Evolutionary conservation across 306 rosid genomes (phyloP).

Genomic region (Fragaria nilgerrensis): DNA sequence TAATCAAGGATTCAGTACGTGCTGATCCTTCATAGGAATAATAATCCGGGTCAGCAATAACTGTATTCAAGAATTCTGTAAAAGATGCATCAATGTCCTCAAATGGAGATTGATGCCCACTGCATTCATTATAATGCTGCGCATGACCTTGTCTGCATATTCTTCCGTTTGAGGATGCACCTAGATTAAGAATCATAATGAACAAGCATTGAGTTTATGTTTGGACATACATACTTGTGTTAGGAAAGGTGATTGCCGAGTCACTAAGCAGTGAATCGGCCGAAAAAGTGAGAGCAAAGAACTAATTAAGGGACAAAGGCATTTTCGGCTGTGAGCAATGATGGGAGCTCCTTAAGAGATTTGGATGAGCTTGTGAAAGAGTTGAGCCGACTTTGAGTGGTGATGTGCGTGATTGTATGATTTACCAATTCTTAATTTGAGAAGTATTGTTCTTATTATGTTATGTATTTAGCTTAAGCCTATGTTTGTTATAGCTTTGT

Average conservation of each 20-base stretch:
- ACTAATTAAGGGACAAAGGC: conserved; percentile 35
- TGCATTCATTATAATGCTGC: no score
- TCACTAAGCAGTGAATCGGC: conserved; percentile 28
- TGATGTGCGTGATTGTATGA: not conserved
- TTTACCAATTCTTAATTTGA: not conserved
- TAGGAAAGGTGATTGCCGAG: conserved; percentile 29
- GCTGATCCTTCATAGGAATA: not conserved
- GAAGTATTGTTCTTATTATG: not conserved
- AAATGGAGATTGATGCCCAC: not conserved
- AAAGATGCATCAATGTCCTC: conserved; percentile 13
- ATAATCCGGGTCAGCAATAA: conserved; percentile 5
- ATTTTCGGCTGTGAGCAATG: conserved; percentile 21
- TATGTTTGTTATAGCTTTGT: no score
- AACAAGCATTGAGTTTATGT: conserved; percentile 1
- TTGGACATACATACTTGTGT: not conserved
- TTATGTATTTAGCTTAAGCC: no score
- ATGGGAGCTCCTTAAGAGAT: conserved; percentile 43
- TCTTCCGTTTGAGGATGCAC: not conserved
- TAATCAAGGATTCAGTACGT: conserved; percentile 7
- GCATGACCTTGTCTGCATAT: no score
- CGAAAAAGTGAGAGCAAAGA: conserved; percentile 26
- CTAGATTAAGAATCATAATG: conserved; percentile 29
- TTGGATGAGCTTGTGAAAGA: conserved; percentile 38
- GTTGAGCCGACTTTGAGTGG: conserved; percentile 18
- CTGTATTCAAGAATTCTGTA: conserved; percentile 20